These are phyloP conservation scores for Zostera marina DNA, from an alignment of 116 monocot genomes.

Conservation along the genomic window DNA sequence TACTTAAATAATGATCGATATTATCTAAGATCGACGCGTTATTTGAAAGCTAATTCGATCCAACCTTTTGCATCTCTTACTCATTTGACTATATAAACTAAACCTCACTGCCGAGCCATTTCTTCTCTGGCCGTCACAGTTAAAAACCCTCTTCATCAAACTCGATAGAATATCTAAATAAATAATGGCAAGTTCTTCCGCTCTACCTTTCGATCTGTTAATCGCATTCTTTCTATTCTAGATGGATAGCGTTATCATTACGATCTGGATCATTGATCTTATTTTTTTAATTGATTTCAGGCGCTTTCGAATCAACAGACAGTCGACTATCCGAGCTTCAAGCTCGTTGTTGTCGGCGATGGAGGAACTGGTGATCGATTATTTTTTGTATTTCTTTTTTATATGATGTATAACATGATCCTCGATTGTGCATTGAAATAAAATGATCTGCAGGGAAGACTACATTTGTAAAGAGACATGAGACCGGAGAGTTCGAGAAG, in stretches of 20 bases:
- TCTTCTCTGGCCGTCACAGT: neutral
- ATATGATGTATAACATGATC: neutral
- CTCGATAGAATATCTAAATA: no score
- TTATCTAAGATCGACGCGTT: constrained; percentile 4
- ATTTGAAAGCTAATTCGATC: constrained; percentile 8
- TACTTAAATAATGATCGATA: no score
- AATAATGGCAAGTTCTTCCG: no score
- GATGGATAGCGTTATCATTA: neutral
- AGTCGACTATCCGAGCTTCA: constrained; percentile 43
- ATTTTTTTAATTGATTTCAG: constrained; percentile 10
- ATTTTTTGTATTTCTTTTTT: neutral
- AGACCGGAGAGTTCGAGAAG: constrained; percentile 70
- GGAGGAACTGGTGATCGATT: constrained; percentile 32
- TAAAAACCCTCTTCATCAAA: neutral
- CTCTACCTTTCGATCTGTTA: no score
- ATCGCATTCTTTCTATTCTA: neutral
- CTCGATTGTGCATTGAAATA: neutral
- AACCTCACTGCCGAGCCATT: neutral
- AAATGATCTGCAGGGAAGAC: constrained; percentile 39
- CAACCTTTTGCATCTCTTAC: neutral
- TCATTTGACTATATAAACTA: neutral
- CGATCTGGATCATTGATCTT: neutral
- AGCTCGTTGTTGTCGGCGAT: constrained; percentile 46
- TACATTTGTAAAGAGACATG: constrained; percentile 75
- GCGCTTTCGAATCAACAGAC: constrained; percentile 40